phyloP scores from a whole-genome alignment of 2,329 filamentous ascomycete species.

The Talaromyces sp. region DNA sequence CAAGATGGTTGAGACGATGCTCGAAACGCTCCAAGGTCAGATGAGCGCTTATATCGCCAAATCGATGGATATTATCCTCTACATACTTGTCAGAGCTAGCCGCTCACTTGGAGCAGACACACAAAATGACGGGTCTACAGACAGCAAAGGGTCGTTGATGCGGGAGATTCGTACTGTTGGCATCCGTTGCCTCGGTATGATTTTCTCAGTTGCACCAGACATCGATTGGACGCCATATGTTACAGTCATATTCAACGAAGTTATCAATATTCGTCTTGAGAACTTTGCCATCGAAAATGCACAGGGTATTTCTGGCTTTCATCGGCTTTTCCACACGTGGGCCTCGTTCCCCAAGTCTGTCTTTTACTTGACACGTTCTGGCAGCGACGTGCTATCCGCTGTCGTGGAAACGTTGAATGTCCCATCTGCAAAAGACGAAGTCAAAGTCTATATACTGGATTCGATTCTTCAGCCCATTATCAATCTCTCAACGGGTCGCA shows the following conservation, averaged over 20 bases:
- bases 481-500: constrained; percentile 51
- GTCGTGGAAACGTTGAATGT: constrained; percentile 68
- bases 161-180: constrained; percentile 53
- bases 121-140: constrained; percentile 24
- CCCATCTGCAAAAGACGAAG: constrained; percentile 74
- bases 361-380: constrained; percentile 63
- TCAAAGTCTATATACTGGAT: constrained; percentile 74
- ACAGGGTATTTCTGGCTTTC: constrained; percentile 77
- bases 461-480: constrained; percentile 68
- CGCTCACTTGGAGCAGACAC: constrained; percentile 40
- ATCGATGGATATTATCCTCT: constrained; percentile 72
- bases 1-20: constrained; percentile 83
- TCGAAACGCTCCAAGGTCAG: constrained; percentile 74
- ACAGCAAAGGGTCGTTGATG: constrained; percentile 26
- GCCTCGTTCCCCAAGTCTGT: constrained; percentile 62
- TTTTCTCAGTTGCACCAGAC: constrained; percentile 68
- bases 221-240: constrained; percentile 71
- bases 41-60: constrained; percentile 63
- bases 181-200: constrained; percentile 74
- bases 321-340: constrained; percentile 79
- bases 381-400: constrained; percentile 57
- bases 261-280: constrained; percentile 70
- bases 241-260: constrained; percentile 63
- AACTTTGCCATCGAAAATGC: constrained; percentile 80
- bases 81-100: constrained; percentile 70